Evolutionary conservation across 2,329 filamentous ascomycete species (phyloP).

Genomic region (Apiospora kogelbergensis): DNA sequence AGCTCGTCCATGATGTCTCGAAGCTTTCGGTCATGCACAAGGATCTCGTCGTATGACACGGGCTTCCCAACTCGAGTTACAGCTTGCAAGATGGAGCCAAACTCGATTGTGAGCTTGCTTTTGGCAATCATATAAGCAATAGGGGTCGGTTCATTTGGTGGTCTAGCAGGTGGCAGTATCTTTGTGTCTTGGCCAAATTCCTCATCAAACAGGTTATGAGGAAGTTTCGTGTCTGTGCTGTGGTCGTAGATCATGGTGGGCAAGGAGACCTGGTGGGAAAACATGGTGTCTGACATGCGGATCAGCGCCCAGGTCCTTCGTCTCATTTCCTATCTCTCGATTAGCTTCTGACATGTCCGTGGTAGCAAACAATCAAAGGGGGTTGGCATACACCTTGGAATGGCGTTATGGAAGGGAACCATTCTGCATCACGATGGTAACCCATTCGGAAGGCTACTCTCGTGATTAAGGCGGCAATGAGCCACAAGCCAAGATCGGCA

Average conservation of each 20-base stretch:
- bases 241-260: slow-evolving; percentile 70
- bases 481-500: slow-evolving; percentile 66
- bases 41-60: slow-evolving; percentile 63
- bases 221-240: slow-evolving; percentile 73
- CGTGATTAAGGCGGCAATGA: slow-evolving; percentile 56
- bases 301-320: slow-evolving; percentile 69
- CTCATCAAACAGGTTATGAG: slow-evolving; percentile 78
- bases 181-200: slow-evolving; percentile 72
- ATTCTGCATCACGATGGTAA: slow-evolving; percentile 75
- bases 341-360: background rate
- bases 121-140: slow-evolving; percentile 80
- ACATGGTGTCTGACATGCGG: slow-evolving; percentile 71
- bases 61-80: slow-evolving; percentile 56
- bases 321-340: slow-evolving; percentile 61
- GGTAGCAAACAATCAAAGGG: background rate
- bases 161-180: slow-evolving; percentile 65
- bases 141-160: slow-evolving; percentile 69
- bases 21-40: slow-evolving; percentile 61
- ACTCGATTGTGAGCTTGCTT: slow-evolving; percentile 63
- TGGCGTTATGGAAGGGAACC: slow-evolving; percentile 69
- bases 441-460: slow-evolving; percentile 67
- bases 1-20: slow-evolving; percentile 64
- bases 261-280: slow-evolving; percentile 62
- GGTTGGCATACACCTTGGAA: slow-evolving; percentile 63
- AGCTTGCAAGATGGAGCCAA: slow-evolving; percentile 71